Conservation (phyloP, 2,329 filamentous ascomycete species). For the Talaromyces rugulosus region DNA sequence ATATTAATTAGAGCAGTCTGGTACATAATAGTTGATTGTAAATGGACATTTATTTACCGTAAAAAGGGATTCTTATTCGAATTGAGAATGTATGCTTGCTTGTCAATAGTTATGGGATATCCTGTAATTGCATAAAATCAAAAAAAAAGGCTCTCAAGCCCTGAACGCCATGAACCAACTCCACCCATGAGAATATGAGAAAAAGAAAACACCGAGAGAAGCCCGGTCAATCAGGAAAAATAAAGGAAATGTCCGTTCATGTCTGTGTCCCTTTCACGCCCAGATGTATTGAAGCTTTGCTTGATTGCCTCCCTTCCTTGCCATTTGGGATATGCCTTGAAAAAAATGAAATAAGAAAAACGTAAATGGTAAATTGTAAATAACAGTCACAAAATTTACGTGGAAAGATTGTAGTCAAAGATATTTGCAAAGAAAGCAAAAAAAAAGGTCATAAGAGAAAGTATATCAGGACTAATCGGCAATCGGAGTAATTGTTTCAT, state of each 20-base stretch:
- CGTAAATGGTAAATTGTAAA: background rate
- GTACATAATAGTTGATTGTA: background rate
- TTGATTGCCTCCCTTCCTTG: background rate
- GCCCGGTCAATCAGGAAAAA: no score
- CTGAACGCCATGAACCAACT: background rate
- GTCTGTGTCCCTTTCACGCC: background rate
- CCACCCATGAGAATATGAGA: background rate
- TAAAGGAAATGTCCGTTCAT: background rate
- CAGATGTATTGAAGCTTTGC: background rate
- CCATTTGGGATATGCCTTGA: background rate
- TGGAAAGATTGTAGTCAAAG: no score
- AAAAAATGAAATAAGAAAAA: background rate
- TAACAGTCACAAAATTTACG: background rate
- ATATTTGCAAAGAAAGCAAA: no score
- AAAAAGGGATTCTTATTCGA: background rate
- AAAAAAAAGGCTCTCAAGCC: background rate
- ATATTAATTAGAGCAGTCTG: background rate
- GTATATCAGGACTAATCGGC: slow-evolving; percentile 2
- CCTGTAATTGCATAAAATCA: background rate
- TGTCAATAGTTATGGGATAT: background rate
- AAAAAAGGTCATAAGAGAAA: background rate
- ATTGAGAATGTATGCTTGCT: background rate
- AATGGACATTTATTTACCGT: background rate
- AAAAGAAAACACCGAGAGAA: background rate
- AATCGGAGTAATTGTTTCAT: slow-evolving; percentile 13